Evolutionary conservation across 768 basidiomycete species (phyloP), one percentile per base, ranked within the genome.

Genomic region (Thelephora ganbajun): DNA sequence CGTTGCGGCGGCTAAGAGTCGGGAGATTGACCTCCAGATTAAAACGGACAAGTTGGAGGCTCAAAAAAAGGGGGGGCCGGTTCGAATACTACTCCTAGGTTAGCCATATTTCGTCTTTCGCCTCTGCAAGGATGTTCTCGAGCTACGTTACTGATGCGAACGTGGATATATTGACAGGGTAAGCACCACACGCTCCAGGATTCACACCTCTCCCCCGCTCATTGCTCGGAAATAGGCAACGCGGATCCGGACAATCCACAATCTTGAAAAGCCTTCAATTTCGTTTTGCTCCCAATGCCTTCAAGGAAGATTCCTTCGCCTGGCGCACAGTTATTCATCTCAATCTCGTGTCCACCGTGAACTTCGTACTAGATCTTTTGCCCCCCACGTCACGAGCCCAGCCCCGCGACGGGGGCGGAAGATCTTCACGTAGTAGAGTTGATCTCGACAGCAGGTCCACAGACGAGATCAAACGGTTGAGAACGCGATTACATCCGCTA

Each of bases 301-400:
- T 81, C 53, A 62, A 69, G 36, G 67, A 70, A 1, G 78, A 82
- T 66, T 64, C 69, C 5, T 70, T 69, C 42, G 63, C 73, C 36
- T 83, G 80, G 80, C 69, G 77, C 35, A 72, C 78, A 2, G 73
- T 81, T 50, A 77, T 83, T 48, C 73, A 79, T 57, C 72, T 81
- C 56, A 81, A 83, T 59, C 74, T 83, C 52, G 71, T 80, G 52
- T 75, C 76, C 46, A 68, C 69, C 22, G 66, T 73, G 44, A 68
- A 67, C 54, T 66, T 64, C 51, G 60, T 74, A 45, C 58, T 73
- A 33, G 67, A 66, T 44, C 33, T 62, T 46, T 68, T 76, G 50
- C 65, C 68, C 55, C 5, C 35, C 35, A 26, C 37, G 23, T 14
- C 6, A 3, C 19, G 34, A 18, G 19, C 50, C 37, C 13, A 23